phyloP scores from a whole-genome alignment of 179 eudicot species.

The Heliamphora pulchella region DNA sequence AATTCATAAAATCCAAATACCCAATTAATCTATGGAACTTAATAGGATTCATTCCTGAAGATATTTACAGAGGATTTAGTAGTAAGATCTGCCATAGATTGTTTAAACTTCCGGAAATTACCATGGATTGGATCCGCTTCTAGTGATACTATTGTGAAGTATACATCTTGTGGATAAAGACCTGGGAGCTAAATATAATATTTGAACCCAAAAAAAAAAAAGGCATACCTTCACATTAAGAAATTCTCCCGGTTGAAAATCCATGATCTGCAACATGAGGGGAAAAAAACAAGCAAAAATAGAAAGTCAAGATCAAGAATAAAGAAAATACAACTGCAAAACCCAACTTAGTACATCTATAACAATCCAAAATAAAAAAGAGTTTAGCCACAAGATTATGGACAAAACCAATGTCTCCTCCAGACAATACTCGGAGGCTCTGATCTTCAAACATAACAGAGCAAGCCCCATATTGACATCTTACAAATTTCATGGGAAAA shows the following conservation, averaged over 20 bases:
- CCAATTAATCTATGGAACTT: background rate
- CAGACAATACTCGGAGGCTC: background rate
- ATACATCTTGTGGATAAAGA: background rate
- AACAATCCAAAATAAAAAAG: background rate
- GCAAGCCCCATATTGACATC: background rate
- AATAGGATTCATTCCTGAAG: background rate
- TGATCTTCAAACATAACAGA: background rate
- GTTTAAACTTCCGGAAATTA: background rate
- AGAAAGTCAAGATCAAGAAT: conserved; percentile 6
- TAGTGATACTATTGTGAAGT: background rate
- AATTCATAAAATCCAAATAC: conserved; percentile 7
- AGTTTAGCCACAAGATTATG: background rate
- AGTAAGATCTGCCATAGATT: background rate
- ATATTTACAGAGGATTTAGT: background rate
- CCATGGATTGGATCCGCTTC: background rate
- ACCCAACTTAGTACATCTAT: background rate
- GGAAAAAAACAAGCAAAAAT: conserved; percentile 7
- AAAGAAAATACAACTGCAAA: background rate
- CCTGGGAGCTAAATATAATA: background rate
- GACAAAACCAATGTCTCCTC: background rate
- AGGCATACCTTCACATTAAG: conserved; percentile 82
- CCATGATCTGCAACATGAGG: conserved; percentile 69
- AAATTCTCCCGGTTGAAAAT: conserved; percentile 96
- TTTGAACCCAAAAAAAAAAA: background rate
- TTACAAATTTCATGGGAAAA: background rate